Evolutionary conservation across 371 early-diverging fungal genomes (phyloP), one percentile per base, ranked within the genome.

Genomic region (Capniomyces stellatus): DNA sequence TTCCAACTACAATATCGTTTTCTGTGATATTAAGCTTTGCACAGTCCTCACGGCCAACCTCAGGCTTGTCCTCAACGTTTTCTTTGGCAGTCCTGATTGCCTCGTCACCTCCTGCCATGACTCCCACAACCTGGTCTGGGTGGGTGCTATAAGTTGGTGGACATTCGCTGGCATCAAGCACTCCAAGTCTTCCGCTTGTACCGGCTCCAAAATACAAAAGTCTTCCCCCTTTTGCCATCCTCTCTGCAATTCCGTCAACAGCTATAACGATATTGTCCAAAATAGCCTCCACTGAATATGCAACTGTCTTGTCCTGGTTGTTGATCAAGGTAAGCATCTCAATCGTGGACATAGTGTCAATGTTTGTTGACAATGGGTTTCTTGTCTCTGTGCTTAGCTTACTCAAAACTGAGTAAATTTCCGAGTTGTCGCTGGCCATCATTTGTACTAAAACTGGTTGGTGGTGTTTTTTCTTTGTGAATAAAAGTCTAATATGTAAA

Each of bases 141-240:
- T 51, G 35, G 8, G 51, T 51, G 51, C 51, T 51, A 22, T 51
- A 51, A 8, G 51, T 51, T 4, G 51, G 51, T 18, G 51, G 51
- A 35, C 51, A 51, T 51, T 51, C 51, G 22, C 51, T 51, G 21
- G 51, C 51, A 51, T 51, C 51, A 18, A 51, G 31, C 23, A 51
- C 51, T 8, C 51, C 51, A 10, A 51, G 31, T 35, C 51, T 51
- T 51, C 51, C 51, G 35, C 51, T 51, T 3, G 51, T 51, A 35
- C 51, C 51, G 13, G 51, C 51, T n/a, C 51, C 51, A 35, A 51
- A 51, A 30, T 51, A 51, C 12, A 51, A 24, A 2, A 51, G 18
- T 4, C 51, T 12, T 19, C 51, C 51, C 23, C 51, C 51, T 31
- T 24, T 51, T 12, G 19, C 6, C 31, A 51, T 29, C 3, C 51